Evolutionary conservation across 2,329 filamentous ascomycete genomes (phyloP).

Genomic region (Neopestalotiopsis sp.): DNA sequence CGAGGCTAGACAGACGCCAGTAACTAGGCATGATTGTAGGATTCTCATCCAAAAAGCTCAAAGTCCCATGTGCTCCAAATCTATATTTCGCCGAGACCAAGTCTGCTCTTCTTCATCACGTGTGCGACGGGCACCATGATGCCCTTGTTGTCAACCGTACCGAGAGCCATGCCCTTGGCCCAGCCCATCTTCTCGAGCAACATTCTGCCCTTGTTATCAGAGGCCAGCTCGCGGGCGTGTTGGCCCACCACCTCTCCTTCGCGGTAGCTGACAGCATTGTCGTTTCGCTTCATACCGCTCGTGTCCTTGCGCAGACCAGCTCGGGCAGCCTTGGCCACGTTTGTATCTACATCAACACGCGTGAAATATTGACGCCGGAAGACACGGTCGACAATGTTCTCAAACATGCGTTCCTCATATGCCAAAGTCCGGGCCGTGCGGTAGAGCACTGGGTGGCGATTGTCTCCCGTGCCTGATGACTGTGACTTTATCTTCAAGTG

Average conservation of each 20-base stretch:
- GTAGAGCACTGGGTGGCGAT: slow-evolving; percentile 77
- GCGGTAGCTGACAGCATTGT: slow-evolving; percentile 61
- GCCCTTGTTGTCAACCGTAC: slow-evolving; percentile 82
- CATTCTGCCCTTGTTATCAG: slow-evolving; percentile 80
- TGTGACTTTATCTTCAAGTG: slow-evolving; percentile 82
- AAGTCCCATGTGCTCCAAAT: too few relatives aligned
- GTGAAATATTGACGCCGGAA: slow-evolving; percentile 61
- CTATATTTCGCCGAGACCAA: slow-evolving; percentile 71
- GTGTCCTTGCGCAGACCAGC: slow-evolving; percentile 22
- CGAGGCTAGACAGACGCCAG: too few relatives aligned
- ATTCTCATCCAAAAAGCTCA: too few relatives aligned
- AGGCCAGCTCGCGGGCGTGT: slow-evolving; percentile 81
- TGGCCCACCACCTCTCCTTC: slow-evolving; percentile 91
- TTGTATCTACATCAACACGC: slow-evolving; percentile 50
- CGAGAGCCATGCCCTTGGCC: slow-evolving; percentile 84
- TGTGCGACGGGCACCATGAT: slow-evolving; percentile 86
- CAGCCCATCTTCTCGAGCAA: slow-evolving; percentile 99
- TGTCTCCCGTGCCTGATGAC: slow-evolving; percentile 75
- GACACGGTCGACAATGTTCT: slow-evolving; percentile 48
- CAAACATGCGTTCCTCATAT: slow-evolving; percentile 64
- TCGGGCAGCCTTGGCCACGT: slow-evolving; percentile 36
- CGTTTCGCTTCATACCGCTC: slow-evolving; percentile 25
- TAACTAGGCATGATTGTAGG: too few relatives aligned
- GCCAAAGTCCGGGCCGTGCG: slow-evolving; percentile 72
- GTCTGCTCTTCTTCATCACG: slow-evolving; percentile 84